phyloP scores from a whole-genome alignment of 768 basidiomycete species.

The Amanita phalloides region DNA sequence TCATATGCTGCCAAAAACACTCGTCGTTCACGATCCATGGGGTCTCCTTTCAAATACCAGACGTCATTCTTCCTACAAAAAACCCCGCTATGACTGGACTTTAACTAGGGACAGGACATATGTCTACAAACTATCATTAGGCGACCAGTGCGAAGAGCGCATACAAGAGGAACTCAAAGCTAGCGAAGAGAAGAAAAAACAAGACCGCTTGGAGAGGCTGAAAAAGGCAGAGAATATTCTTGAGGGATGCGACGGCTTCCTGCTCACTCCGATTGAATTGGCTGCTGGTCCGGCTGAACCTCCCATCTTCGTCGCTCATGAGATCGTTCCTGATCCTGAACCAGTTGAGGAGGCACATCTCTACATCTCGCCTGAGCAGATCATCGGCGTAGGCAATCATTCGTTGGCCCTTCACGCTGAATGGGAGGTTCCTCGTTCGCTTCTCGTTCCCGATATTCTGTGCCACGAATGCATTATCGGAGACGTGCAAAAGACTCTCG shows the following conservation, averaged over 20 bases:
- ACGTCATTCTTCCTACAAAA: not conserved
- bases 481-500: conserved; percentile 14
- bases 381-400: conserved; percentile 37
- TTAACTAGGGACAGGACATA: conserved; percentile 19
- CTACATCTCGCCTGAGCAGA: conserved; percentile 27
- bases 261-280: conserved; percentile 5
- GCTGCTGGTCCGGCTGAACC: conserved; percentile 11
- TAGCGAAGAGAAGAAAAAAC: not conserved
- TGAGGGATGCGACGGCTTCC: conserved; percentile 5
- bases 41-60: conserved; percentile 1
- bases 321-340: conserved; percentile 14
- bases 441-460: conserved; percentile 22
- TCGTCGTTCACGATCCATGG: conserved; percentile 17
- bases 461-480: conserved; percentile 28
- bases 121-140: conserved; percentile 18
- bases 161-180: not conserved
- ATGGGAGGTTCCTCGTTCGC: conserved; percentile 37
- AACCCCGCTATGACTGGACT: conserved; percentile 12
- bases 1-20: conserved; percentile 13
- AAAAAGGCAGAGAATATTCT: not conserved
- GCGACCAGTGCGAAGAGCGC: not conserved
- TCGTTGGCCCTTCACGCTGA: conserved; percentile 40
- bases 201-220: not conserved
- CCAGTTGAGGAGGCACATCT: conserved; percentile 32
- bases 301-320: conserved; percentile 18